These are phyloP conservation scores for Zopfochytrium polystomum DNA, from an alignment of 371 early-diverging fungal genomes.

Conservation along the genomic window DNA sequence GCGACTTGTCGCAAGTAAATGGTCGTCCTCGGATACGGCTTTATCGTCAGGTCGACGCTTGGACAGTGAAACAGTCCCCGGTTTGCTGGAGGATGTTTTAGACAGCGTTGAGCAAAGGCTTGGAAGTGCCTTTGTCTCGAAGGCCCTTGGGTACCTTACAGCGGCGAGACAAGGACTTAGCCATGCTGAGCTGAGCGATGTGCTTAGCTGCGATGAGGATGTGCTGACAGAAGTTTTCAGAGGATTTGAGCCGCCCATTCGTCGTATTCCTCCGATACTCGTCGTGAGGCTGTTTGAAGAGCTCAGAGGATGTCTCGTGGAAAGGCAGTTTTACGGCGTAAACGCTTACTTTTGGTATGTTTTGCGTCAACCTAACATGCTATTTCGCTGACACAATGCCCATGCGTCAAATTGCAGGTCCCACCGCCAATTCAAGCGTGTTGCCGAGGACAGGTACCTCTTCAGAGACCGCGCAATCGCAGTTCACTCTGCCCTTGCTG, in stretches of 20 bases:
- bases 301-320: slow-evolving; percentile 17
- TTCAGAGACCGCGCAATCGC: slow-evolving; percentile 19
- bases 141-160: slow-evolving; percentile 21
- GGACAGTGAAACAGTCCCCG: slow-evolving; percentile 18
- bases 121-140: slow-evolving; percentile 23
- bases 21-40: slow-evolving; percentile 10
- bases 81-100: slow-evolving; percentile 23
- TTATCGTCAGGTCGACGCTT: slow-evolving; percentile 4
- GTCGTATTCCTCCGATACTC: slow-evolving; percentile 18
- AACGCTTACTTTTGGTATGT: slow-evolving; percentile 22
- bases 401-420: slow-evolving; percentile 7
- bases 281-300: slow-evolving; percentile 21
- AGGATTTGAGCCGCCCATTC: slow-evolving; percentile 17
- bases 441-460: slow-evolving; percentile 31
- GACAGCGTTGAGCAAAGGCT: slow-evolving; percentile 22
- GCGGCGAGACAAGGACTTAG: slow-evolving; percentile 22
- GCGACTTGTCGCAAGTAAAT: slow-evolving; percentile 20
- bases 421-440: slow-evolving; percentile 16
- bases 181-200: slow-evolving; percentile 17
- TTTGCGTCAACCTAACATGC: background rate
- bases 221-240: slow-evolving; percentile 26
- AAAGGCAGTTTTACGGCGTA: slow-evolving; percentile 19
- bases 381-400: background rate
- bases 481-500: slow-evolving; percentile 18
- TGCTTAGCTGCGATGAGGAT: slow-evolving; percentile 26